phyloP scores from a whole-genome alignment of 1,284 basidiomycete species.

The Termitomyces sp. region DNA sequence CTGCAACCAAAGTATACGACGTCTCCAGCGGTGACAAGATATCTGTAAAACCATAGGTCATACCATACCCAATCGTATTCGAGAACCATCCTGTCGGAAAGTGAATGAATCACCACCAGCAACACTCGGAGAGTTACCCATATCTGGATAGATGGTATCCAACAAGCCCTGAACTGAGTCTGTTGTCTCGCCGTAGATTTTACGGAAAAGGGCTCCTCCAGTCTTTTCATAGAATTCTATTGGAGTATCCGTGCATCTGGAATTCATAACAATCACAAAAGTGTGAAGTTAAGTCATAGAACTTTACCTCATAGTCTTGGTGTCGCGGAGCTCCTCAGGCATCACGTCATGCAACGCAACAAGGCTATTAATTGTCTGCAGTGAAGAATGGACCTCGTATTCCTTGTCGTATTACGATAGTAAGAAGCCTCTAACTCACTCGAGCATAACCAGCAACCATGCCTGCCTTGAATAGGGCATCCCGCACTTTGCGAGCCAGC shows the following conservation, averaged over 20 bases:
- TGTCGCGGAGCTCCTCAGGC: slow-evolving; percentile 36
- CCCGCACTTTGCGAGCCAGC: slow-evolving; percentile 46
- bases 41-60: slow-evolving; percentile 39
- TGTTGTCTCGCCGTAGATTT: slow-evolving; percentile 48
- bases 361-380: slow-evolving; percentile 44
- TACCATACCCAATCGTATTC: slow-evolving; percentile 46
- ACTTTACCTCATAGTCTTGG: slow-evolving; percentile 31
- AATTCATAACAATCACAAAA: background rate
- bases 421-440: slow-evolving; percentile 24
- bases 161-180: slow-evolving; percentile 36
- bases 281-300: background rate
- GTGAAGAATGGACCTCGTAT: background rate
- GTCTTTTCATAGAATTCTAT: slow-evolving; percentile 35
- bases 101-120: background rate
- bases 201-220: slow-evolving; percentile 40
- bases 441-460: slow-evolving; percentile 49
- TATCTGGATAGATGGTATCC: slow-evolving; percentile 48
- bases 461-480: slow-evolving; percentile 53
- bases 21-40: slow-evolving; percentile 39
- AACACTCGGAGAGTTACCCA: slow-evolving; percentile 33
- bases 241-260: slow-evolving; percentile 33
- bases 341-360: slow-evolving; percentile 35
- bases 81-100: slow-evolving; percentile 42
- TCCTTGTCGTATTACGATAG: slow-evolving; percentile 10
- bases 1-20: slow-evolving; percentile 44